Conservation (phyloP, 2,329 filamentous ascomycete genomes). For the Tympanopsis confertula region DNA sequence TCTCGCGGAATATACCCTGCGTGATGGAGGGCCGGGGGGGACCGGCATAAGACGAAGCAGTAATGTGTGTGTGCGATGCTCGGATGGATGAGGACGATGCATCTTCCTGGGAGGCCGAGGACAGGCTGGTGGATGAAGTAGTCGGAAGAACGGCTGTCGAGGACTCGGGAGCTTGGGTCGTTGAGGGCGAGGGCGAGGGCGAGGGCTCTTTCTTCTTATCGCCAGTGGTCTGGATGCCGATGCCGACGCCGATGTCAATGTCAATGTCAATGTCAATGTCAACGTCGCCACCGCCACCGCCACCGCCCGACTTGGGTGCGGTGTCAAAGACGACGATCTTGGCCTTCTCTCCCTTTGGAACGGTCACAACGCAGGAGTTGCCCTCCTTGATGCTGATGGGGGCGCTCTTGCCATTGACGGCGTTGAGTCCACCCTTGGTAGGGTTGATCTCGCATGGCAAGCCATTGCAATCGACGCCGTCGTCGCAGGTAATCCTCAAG, state of each 20-base stretch:
- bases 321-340: conserved; percentile 50
- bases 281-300: conserved; percentile 10
- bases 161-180: background rate
- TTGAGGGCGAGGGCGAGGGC: background rate
- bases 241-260: conserved; percentile 4
- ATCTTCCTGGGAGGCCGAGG: background rate
- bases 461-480: conserved; percentile 53
- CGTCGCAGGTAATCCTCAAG: conserved; percentile 58
- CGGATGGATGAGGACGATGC: background rate
- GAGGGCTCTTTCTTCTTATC: background rate
- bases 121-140: background rate
- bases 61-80: no score
- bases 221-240: background rate
- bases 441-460: conserved; percentile 64
- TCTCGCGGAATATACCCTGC: conserved; percentile 1
- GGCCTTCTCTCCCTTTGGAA: conserved; percentile 52
- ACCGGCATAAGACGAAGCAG: background rate
- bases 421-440: conserved; percentile 37
- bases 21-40: background rate
- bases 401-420: conserved; percentile 41
- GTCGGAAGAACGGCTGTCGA: background rate
- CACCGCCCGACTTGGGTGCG: conserved; percentile 26
- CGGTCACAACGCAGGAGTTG: conserved; percentile 67
- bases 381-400: conserved; percentile 55
- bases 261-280: conserved; percentile 5